Base-by-base conservation (phyloP, 805 yeast genomes). In the Candida ulmi region DNA sequence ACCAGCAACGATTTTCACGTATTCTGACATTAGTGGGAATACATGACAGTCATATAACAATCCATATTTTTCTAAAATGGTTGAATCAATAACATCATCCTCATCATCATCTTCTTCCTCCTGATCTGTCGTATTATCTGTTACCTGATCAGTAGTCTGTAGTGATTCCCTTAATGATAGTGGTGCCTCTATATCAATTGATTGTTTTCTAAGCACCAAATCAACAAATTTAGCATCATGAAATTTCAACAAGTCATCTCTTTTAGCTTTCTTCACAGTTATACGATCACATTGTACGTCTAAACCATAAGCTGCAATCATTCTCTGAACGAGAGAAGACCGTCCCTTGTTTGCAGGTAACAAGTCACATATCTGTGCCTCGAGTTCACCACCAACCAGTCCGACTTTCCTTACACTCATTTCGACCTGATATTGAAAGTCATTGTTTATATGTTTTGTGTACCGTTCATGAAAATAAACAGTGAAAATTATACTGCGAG, bases 1-100 rank as follows among this genome's bases (percentile, higher is more conserved):
- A 0, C 86, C 85, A 0, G 83, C 77, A 0, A 70, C 58, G 0
- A 63, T 56, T 17, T 52, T 55, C 5, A 76, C 69, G 48, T 83
- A 82, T 43, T 68, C 64, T 9, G 62, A 60, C 52, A 83, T 55
- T 8, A 59, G 62, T 0, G 80, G 76, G 50, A 83, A 83, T 1
- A 72, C 48, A 1, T 82, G 82, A 53, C 90, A 83, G 54, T 83
- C 93, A 43, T 73, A 74, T 13, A 57, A 56, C 5, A 83, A 57
- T 0, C 86, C 86, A 52, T 40, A 77, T 18, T 45, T 29, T 33
- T 57, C 57, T 4, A 65, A 40, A 9, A 43, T 41, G 15, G 41
- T 37, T 3, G 40, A 41, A 2, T n/a, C n/a, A n/a, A n/a, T n/a
- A n/a, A n/a, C n/a, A n/a, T 33, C 42, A 11, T 27, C 36, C 6